Base-by-base conservation (phyloP, 441 rosid species). In the Eruca vesicaria region DNA sequence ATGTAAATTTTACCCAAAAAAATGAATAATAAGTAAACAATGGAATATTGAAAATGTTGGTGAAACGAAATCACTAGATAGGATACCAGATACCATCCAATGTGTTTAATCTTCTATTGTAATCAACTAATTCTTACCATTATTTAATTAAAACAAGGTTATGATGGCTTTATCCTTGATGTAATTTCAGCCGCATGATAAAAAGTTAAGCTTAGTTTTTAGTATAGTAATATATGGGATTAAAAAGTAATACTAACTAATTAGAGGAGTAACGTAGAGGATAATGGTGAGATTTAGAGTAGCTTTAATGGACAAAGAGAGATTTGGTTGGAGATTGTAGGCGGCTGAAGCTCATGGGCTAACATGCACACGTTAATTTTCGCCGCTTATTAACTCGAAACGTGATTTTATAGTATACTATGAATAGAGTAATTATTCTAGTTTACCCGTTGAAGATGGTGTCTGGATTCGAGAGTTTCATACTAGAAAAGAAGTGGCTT, bases 341-440 rank as follows among this genome's bases (percentile, higher is more conserved):
- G 81, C 81, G 78, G 78, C 81, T 61, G 56, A 78, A 60, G 66
- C 43, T 71, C 63, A 15, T 72, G 8, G 53, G 69, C 57, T 66
- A 4, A 77, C 50, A 57, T 71, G 77, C 73, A 66, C 29, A 50
- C 69, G 64, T 66, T 63, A 65, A 48, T 77, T 70, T 70, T 70
- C 71, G 74, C 79, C 70, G 75, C 75, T 57, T 76, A 64, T 63
- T 57, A 64, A 58, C 67, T 70, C 38, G 4, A 11, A 56, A 26
- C 59, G 29, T 55, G n/a, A 10, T 63, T 36, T 62, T 11, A 6
- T 6, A 7, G 53, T 11, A 6, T 6, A 5, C 63, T 20, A 41
- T 20, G 28, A 20, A 66, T 23, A 65, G 26, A 50, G 56, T 50
- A 7, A 7, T 52, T 23, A 67, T n/a, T 67, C 55, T 36, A 56